phyloP scores from a whole-genome alignment of 2,329 filamentous ascomycete genomes.

The Aspergillus thermomutatus region DNA sequence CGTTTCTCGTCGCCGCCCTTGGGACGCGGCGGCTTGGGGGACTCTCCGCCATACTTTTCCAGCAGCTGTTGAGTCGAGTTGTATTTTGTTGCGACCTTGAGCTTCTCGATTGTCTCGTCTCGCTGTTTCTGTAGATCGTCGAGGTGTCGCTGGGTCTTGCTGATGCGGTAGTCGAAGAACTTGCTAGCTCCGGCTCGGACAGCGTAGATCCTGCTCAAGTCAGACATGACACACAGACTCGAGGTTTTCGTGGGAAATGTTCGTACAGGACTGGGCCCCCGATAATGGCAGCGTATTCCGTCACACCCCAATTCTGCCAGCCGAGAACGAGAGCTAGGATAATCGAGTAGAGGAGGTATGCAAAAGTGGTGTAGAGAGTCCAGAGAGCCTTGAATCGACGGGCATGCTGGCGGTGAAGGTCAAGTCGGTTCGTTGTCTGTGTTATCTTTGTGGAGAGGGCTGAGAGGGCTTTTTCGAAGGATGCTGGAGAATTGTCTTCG shows the following conservation, averaged over 20 bases:
- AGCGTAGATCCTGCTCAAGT: constrained; percentile 66
- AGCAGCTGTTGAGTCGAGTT: constrained; percentile 89
- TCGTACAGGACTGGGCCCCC: constrained; percentile 74
- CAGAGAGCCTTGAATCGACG: constrained; percentile 79
- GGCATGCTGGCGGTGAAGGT: constrained; percentile 66
- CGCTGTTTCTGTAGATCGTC: constrained; percentile 75
- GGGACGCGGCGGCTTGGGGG: constrained; percentile 39
- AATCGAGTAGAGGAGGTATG: constrained; percentile 81
- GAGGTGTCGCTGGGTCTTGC: constrained; percentile 64
- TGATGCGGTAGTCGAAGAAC: constrained; percentile 79
- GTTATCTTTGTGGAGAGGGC: constrained; percentile 79
- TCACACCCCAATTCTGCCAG: constrained; percentile 69
- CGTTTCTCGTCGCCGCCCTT: constrained; percentile 22
- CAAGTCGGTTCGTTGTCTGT: constrained; percentile 68
- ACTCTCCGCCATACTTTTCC: constrained; percentile 82
- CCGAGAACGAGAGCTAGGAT: constrained; percentile 83
- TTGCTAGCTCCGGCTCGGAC: constrained; percentile 63
- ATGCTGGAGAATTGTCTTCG: constrained; percentile 77
- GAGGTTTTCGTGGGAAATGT: not conserved
- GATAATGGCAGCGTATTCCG: constrained; percentile 74
- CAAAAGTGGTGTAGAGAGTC: constrained; percentile 87
- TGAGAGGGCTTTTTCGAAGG: constrained; percentile 88
- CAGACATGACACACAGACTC: not conserved
- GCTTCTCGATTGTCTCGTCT: constrained; percentile 82
- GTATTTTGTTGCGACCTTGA: constrained; percentile 94